These are phyloP conservation scores for Stromatinia cepivora DNA, from an alignment of 2,329 filamentous ascomycete genomes.

Conservation along the genomic window DNA sequence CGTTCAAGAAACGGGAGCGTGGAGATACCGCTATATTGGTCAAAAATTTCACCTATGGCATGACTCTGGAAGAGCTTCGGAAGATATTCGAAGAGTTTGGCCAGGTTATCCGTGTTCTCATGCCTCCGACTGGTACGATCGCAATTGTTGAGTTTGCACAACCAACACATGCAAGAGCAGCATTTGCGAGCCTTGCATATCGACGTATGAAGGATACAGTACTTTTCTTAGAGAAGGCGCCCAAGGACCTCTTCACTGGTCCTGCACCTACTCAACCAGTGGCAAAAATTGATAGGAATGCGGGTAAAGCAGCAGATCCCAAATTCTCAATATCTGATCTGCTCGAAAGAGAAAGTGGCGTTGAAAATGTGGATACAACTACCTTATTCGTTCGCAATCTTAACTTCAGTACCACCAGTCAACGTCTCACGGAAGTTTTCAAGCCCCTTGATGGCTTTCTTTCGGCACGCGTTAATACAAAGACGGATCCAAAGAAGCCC, in stretches of 20 bases:
- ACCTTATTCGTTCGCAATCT: slow-evolving; percentile 93
- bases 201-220: slow-evolving; percentile 88
- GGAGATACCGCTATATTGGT: slow-evolving; percentile 87
- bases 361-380: slow-evolving; percentile 63
- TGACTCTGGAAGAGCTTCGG: slow-evolving; percentile 55
- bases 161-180: slow-evolving; percentile 74
- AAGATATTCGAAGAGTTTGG: slow-evolving; percentile 63
- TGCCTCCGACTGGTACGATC: slow-evolving; percentile 91
- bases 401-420: slow-evolving; percentile 84
- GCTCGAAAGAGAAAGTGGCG: slow-evolving; percentile 55
- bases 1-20: slow-evolving; percentile 81
- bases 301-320: slow-evolving; percentile 38
- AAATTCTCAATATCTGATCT: slow-evolving; percentile 71
- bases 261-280: slow-evolving; percentile 28
- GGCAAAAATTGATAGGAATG: slow-evolving; percentile 27
- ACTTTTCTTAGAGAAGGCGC: slow-evolving; percentile 90
- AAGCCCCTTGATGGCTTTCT: slow-evolving; percentile 82
- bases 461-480: slow-evolving; percentile 88
- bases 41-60: slow-evolving; percentile 84
- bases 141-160: slow-evolving; percentile 89
- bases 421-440: slow-evolving; percentile 75
- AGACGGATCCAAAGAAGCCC: slow-evolving; percentile 85
- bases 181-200: slow-evolving; percentile 84
- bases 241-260: slow-evolving; percentile 70
- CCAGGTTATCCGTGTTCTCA: slow-evolving; percentile 75